phyloP scores from a whole-genome alignment of 805 yeast species.

The Millerozyma miso region DNA sequence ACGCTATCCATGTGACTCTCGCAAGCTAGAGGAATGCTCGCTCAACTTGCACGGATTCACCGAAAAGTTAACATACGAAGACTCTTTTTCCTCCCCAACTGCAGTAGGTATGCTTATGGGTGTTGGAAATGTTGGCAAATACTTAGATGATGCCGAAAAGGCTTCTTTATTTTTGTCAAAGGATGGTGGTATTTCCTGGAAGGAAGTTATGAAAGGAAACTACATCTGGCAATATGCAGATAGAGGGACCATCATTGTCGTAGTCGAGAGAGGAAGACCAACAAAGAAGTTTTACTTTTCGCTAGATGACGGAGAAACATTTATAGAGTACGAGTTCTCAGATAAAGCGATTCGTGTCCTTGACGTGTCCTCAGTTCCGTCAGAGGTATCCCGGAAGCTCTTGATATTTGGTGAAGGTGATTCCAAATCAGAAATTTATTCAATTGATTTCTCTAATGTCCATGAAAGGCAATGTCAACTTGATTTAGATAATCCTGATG shows the following conservation, averaged over 20 bases:
- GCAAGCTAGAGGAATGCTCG: constrained; percentile 59
- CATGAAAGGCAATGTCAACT: constrained; percentile 38
- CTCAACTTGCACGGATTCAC: constrained; percentile 88
- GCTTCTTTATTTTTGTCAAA: constrained; percentile 70
- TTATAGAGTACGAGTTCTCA: constrained; percentile 65
- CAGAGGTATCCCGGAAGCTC: constrained; percentile 83
- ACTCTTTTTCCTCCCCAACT: constrained; percentile 80
- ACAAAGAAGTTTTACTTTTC: constrained; percentile 65
- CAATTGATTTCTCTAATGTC: constrained; percentile 35
- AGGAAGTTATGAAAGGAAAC: constrained; percentile 66
- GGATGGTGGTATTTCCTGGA: constrained; percentile 94
- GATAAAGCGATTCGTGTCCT: constrained; percentile 50
- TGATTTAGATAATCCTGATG: constrained; percentile 37
- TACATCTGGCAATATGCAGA: constrained; percentile 97
- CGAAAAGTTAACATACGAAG: constrained; percentile 78
- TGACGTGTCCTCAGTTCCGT: constrained; percentile 86
- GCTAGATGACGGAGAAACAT: constrained; percentile 72
- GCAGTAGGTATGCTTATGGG: constrained; percentile 87
- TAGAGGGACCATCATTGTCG: constrained; percentile 79
- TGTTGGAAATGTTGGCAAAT: constrained; percentile 87
- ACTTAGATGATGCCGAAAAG: constrained; percentile 45
- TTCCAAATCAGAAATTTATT: constrained; percentile 35
- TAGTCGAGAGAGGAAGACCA: constrained; percentile 55
- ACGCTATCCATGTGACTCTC: constrained; percentile 48
- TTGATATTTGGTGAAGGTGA: constrained; percentile 48